Base-by-base conservation (phyloP, 148 eudicot species). In the Limonium bicolor region DNA sequence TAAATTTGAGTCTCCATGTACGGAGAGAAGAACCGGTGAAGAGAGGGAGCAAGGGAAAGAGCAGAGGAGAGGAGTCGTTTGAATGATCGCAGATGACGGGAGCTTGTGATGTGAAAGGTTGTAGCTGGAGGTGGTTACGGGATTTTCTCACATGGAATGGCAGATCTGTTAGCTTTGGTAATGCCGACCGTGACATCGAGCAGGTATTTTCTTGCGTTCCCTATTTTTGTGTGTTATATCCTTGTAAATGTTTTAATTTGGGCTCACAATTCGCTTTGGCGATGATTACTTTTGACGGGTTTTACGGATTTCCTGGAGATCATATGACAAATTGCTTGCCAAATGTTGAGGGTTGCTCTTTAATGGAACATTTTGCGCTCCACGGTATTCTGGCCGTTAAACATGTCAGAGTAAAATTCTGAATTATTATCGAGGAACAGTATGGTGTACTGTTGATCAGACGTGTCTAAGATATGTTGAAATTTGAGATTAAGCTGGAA, bases 111-210 rank as follows among this genome's bases (percentile, higher is more conserved):
- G 64, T 48, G 59, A 59, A 33, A 16, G 55, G 54, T 61, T 54
- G 72, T 38, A 60, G 70, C 60, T 36, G 78, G 63, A 47, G 72
- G 83, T 54, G 71, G 64, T 45, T 74, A 54, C 41, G 60, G 56
- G 56, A 62, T 39, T 64, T 65, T 58, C 41, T 76, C 81, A 67
- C 96, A 78, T 86, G 85, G 96, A 87, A 82, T 87, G 96, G 96
- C 94, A 82, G 86, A 82, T 82, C 86, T 69, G 71, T 63, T 71
- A 74, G 76, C 45, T 61, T 58, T 61, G 73, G 56, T 56, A 72
- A 65, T 63, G 64, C 67, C 23, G 46, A 75, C 55, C 85, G 92
- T 56, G 77, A 82, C 55, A 69, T 68, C 53, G 78, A 88, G 56
- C 96, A 83, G 94, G 96, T 88, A 25, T 2, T 36, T 29, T 35